Evolutionary conservation across 345 rosid genomes (phyloP), one percentile per base, ranked within the genome.

Genomic region (Jatropha curcas): DNA sequence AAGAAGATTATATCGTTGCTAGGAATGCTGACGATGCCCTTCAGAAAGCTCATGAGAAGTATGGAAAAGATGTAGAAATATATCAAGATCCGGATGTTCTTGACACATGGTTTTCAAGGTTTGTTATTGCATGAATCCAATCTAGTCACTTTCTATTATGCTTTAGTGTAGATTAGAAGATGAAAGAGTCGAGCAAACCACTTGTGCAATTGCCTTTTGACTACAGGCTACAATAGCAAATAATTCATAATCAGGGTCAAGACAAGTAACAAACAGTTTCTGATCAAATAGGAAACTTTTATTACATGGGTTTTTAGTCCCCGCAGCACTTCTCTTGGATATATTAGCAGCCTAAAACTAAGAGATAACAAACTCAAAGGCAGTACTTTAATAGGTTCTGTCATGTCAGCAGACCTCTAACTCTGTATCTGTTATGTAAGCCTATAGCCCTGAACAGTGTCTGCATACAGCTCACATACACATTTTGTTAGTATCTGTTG

Each of bases 31-130:
- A 83, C 75, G 98, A 94, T 82, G 97, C 98, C 70, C 87, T 88
- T 80, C 82, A 72, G 72, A 88, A 85, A 85, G 97, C 98, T 75
- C 82, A 33, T 74, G 84, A 81, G 62, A 92, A 89, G 74, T 89
- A 90, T 70, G 98, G 98, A 77, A 87, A 79, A 77, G 86, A 82
- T 76, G 97, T 90, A 43, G 94, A 92, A 76, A 89, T 90, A 71
- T 92, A 85, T 83, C 98, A 94, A 83, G 98, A 94, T 84, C 90
- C 95, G 56, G 98, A 94, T 86, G 98, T 94, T 79, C 95, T 94
- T 63, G 98, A 94, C 81, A 94, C 98, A 65, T 94, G 98, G 98
- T 94, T 94, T 88, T 94, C 98, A 75, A 94, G 98, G 98, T 94
- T 69, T 79, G 76, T 74, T 74, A 20, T 64, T 63, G 43, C 67